phyloP scores from a whole-genome alignment of 345 rosid genomes.

The Citropsis articulata region DNA sequence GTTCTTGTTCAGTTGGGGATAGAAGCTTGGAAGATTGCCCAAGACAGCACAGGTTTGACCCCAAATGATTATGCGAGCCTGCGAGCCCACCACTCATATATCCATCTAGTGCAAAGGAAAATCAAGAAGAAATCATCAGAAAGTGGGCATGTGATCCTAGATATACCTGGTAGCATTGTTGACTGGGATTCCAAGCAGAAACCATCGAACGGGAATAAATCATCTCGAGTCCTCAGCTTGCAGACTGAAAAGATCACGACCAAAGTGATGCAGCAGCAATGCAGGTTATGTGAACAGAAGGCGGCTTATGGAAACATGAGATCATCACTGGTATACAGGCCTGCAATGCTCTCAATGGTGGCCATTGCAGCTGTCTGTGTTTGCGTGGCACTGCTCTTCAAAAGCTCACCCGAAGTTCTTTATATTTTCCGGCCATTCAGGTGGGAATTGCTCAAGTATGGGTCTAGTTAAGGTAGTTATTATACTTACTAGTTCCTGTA shows the following conservation, averaged over 20 bases:
- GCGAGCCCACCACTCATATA: slow-evolving; percentile 47
- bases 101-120: slow-evolving; percentile 55
- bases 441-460: slow-evolving; percentile 61
- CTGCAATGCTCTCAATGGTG: slow-evolving; percentile 60
- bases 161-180: slow-evolving; percentile 31
- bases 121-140: slow-evolving; percentile 32
- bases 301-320: slow-evolving; percentile 25
- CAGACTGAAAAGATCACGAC: slow-evolving; percentile 27
- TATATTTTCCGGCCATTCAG: slow-evolving; percentile 54
- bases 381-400: slow-evolving; percentile 65
- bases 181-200: slow-evolving; percentile 28
- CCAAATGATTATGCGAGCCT: slow-evolving; percentile 61
- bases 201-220: slow-evolving; percentile 18
- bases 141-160: slow-evolving; percentile 34
- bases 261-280: slow-evolving; percentile 18
- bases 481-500: not conserved
- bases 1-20: slow-evolving; percentile 47
- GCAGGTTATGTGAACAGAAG: slow-evolving; percentile 48
- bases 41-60: slow-evolving; percentile 49
- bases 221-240: slow-evolving; percentile 14
- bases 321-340: slow-evolving; percentile 44
- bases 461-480: slow-evolving; percentile 39
- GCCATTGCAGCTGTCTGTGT: slow-evolving; percentile 67
- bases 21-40: slow-evolving; percentile 57
- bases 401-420: slow-evolving; percentile 57